A percentile compares a stretch with the other conserved stretches of the same genome.
These are phyloP conservation scores for Amylostereum chailletii DNA, from an alignment of 1,284 basidiomycete genomes.

Conservation along the genomic window DNA sequence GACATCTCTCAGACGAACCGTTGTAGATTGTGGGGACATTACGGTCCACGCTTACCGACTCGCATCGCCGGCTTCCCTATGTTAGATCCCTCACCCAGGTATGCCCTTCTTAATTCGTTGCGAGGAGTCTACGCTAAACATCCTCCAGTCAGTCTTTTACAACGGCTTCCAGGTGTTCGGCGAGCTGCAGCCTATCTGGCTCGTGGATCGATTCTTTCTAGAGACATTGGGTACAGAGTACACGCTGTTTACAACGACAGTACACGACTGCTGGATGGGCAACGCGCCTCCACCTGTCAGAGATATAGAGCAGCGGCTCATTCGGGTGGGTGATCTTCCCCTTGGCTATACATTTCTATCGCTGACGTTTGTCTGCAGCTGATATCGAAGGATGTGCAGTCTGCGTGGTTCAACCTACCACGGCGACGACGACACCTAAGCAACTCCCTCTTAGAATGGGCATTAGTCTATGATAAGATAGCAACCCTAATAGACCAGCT, in stretches of 20 bases:
- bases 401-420: slow-evolving; percentile 59
- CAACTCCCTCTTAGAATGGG: slow-evolving; percentile 58
- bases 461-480: slow-evolving; percentile 42
- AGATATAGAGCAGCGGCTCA: slow-evolving; percentile 45
- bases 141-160: slow-evolving; percentile 46
- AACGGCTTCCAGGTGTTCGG: slow-evolving; percentile 49
- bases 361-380: background rate
- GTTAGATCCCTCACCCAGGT: background rate
- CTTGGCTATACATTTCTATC: background rate
- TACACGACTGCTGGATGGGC: slow-evolving; percentile 31
- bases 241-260: slow-evolving; percentile 28
- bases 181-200: slow-evolving; percentile 40
- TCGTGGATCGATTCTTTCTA: slow-evolving; percentile 57
- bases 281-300: slow-evolving; percentile 24
- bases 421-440: slow-evolving; percentile 55
- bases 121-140: background rate
- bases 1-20: slow-evolving; percentile 25
- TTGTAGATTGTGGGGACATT: background rate
- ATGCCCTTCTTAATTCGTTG: background rate
- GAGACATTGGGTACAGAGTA: slow-evolving; percentile 53
- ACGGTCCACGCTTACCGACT: background rate
- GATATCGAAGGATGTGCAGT: slow-evolving; percentile 17
- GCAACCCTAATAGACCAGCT: slow-evolving; percentile 26
- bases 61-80: background rate
- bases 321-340: slow-evolving; percentile 31